These are phyloP conservation scores for Solanum medicagineum DNA, from an alignment of 257 asterid species.

Conservation along the genomic window DNA sequence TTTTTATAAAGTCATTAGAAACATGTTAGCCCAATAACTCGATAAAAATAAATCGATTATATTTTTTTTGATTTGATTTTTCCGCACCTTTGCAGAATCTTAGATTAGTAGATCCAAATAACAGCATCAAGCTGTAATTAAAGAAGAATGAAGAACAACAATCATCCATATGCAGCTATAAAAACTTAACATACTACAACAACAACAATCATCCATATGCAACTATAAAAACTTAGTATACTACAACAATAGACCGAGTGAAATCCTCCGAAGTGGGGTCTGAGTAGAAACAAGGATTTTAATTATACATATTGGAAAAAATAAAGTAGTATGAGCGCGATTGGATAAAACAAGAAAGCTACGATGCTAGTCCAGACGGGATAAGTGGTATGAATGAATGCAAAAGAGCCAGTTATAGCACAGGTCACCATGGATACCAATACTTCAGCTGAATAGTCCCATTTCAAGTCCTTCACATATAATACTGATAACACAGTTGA, in stretches of 20 bases:
- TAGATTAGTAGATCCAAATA: not conserved
- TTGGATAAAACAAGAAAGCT: slow-evolving; percentile 40
- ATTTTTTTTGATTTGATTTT: no score
- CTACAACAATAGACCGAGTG: no score
- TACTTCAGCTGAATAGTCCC: slow-evolving; percentile 62
- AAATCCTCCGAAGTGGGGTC: no score
- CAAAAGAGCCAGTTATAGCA: slow-evolving; percentile 26
- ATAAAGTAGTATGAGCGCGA: slow-evolving; percentile 30
- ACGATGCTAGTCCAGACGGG: slow-evolving; percentile 42
- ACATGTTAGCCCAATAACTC: no score
- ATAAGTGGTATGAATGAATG: slow-evolving; percentile 24
- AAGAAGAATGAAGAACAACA: not conserved
- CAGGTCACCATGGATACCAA: slow-evolving; percentile 32
- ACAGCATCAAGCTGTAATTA: not conserved
- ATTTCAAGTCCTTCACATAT: slow-evolving; percentile 39
- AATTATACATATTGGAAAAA: slow-evolving; percentile 13
- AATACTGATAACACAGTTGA: slow-evolving; percentile 34
- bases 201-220: not conserved
- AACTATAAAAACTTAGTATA: not conserved
- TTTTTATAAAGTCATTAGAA: no score
- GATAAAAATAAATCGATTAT: no score
- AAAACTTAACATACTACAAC: not conserved
- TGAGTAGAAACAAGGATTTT: not conserved
- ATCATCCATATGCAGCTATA: not conserved
- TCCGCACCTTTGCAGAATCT: not conserved